Evolutionary conservation across 2,329 filamentous ascomycete species (phyloP).

Genomic region (Penicillium paneum): DNA sequence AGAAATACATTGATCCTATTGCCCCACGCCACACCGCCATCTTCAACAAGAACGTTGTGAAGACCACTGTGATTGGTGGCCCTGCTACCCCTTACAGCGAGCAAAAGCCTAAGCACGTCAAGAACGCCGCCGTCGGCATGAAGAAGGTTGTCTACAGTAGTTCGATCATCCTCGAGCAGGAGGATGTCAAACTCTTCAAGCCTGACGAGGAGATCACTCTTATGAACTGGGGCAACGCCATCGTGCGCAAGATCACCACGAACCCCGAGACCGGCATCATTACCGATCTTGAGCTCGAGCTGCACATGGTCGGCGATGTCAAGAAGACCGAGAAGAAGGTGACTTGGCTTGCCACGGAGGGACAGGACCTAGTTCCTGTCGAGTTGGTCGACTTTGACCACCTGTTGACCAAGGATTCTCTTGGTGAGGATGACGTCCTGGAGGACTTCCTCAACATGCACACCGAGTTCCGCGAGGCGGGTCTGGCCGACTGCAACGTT

Average conservation of each 20-base stretch:
- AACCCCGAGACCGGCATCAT: constrained; percentile 55
- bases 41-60: constrained; percentile 66
- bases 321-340: constrained; percentile 96
- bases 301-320: constrained; percentile 90
- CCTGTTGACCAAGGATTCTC: constrained; percentile 89
- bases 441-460: constrained; percentile 77
- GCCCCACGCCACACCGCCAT: constrained; percentile 73
- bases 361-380: constrained; percentile 72
- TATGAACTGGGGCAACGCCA: constrained; percentile 82
- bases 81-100: constrained; percentile 62
- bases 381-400: constrained; percentile 95
- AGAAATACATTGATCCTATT: constrained; percentile 76
- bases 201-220: constrained; percentile 88
- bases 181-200: constrained; percentile 76
- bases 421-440: constrained; percentile 81
- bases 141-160: constrained; percentile 81
- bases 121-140: constrained; percentile 78
- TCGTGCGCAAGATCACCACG: constrained; percentile 51
- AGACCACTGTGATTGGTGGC: constrained; percentile 64
- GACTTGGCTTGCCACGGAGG: constrained; percentile 79
- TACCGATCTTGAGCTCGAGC: constrained; percentile 70
- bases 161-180: constrained; percentile 78
- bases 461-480: constrained; percentile 71
- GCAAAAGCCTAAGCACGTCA: constrained; percentile 81
- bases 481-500: constrained; percentile 77